Evolutionary conservation across 2,329 filamentous ascomycete genomes (phyloP).

Genomic region (Aspergillus sp.): DNA sequence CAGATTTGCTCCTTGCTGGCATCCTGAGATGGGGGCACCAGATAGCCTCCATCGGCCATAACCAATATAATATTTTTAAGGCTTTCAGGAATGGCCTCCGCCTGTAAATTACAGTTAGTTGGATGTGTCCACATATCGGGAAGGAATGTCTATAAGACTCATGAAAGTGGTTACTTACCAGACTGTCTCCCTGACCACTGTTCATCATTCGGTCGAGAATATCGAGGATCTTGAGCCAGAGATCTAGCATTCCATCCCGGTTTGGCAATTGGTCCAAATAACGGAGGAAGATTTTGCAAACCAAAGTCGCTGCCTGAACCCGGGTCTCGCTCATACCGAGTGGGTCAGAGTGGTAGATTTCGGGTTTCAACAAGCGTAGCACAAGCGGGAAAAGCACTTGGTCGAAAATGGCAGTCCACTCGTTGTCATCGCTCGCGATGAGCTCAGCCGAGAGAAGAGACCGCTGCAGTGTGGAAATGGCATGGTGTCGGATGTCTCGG

Average conservation of each 20-base stretch:
- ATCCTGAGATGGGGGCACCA: conserved; percentile 62
- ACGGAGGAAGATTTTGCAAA: conserved; percentile 94
- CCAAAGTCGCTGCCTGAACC: conserved; percentile 81
- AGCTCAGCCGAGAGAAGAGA: conserved; percentile 80
- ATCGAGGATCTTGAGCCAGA: conserved; percentile 89
- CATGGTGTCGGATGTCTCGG: conserved; percentile 83
- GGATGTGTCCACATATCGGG: conserved; percentile 7
- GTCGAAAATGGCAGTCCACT: conserved; percentile 93
- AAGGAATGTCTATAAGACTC: not conserved
- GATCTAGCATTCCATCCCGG: conserved; percentile 82
- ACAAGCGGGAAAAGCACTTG: conserved; percentile 93
- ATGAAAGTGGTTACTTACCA: conserved; percentile 53
- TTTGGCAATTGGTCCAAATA: conserved; percentile 81
- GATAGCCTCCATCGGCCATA: conserved; percentile 83
- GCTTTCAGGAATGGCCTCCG: conserved; percentile 92
- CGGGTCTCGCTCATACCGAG: conserved; percentile 93
- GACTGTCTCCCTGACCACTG: conserved; percentile 82
- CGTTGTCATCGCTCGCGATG: conserved; percentile 74
- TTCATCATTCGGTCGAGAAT: conserved; percentile 97
- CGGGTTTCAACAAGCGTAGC: conserved; percentile 79
- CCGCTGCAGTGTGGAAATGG: conserved; percentile 79
- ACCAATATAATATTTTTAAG: conserved; percentile 95
- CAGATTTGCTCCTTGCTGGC: conserved; percentile 51
- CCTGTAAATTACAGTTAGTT: conserved; percentile 45
- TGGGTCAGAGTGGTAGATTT: conserved; percentile 87